These are phyloP conservation scores for Dactylellina cionopaga DNA, from an alignment of 2,329 filamentous ascomycete species.

Conservation along the genomic window DNA sequence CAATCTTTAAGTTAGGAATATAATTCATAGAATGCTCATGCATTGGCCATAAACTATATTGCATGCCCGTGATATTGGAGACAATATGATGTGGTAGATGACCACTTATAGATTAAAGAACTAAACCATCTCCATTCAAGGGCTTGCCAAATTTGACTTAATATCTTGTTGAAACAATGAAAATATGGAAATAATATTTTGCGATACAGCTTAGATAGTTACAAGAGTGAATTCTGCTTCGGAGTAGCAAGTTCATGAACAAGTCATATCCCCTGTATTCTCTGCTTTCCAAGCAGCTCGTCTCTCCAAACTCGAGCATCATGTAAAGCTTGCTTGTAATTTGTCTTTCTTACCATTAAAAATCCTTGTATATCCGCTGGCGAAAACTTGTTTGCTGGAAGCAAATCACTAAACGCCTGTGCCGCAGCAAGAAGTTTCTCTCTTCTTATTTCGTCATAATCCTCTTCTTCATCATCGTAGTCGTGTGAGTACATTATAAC, in stretches of 20 bases:
- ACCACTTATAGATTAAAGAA: no score
- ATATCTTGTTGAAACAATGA: no score
- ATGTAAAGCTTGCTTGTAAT: conserved; percentile 67
- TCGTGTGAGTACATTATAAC: conserved; percentile 54
- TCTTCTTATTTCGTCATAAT: conserved; percentile 57
- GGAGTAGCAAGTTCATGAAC: neutral
- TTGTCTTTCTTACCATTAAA: conserved; percentile 71
- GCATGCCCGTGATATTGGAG: no score
- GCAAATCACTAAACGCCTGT: conserved; percentile 65
- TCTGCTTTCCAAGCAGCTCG: conserved; percentile 2
- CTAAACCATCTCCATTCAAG: no score
- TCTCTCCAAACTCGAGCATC: conserved; percentile 66
- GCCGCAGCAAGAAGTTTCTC: conserved; percentile 64
- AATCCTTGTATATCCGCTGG: conserved; percentile 75
- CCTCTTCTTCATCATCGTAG: conserved; percentile 15
- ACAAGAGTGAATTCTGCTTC: neutral
- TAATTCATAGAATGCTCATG: no score
- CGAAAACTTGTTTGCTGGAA: conserved; percentile 67
- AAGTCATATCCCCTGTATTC: neutral
- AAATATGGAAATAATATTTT: no score
- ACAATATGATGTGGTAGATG: no score
- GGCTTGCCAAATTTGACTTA: no score
- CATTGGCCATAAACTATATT: no score
- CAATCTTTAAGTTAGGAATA: no score
- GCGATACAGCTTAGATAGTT: no score